A percentile compares a stretch with the other conserved stretches of the same genome.
phyloP scores from a whole-genome alignment of 192 early-diverging fungal genomes.

The Coemansia sp. region DNA sequence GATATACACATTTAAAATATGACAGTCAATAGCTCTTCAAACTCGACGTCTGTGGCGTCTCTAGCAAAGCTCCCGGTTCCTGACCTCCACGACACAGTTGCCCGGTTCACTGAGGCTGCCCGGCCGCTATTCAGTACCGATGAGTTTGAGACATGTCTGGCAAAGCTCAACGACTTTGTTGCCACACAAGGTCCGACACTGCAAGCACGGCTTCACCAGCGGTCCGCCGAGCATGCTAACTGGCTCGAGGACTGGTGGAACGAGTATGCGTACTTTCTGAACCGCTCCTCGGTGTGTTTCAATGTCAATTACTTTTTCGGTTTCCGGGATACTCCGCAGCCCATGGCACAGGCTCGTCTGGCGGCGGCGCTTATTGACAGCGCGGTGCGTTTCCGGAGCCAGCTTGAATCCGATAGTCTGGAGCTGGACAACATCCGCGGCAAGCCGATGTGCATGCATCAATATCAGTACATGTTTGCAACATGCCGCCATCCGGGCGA shows the following conservation, averaged over 20 bases:
- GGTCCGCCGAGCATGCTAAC: conserved; percentile 32
- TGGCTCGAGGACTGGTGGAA: conserved; percentile 60
- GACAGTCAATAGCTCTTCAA: background rate
- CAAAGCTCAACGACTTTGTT: conserved; percentile 54
- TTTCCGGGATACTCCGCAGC: conserved; percentile 45
- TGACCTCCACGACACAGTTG: conserved; percentile 57
- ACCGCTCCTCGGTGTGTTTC: conserved; percentile 55
- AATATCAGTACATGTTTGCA: conserved; percentile 85
- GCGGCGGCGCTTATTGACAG: conserved; percentile 67
- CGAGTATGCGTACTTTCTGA: conserved; percentile 55
- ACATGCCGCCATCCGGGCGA: conserved; percentile 73
- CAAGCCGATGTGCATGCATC: conserved; percentile 74
- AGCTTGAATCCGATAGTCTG: conserved; percentile 61
- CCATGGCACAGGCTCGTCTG: conserved; percentile 44
- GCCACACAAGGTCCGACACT: conserved; percentile 50
- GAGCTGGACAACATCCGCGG: conserved; percentile 70
- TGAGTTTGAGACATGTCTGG: conserved; percentile 54
- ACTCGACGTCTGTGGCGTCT: background rate
- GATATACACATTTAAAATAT: background rate
- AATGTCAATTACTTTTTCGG: conserved; percentile 57
- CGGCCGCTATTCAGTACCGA: conserved; percentile 52
- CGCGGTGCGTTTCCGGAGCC: conserved; percentile 61
- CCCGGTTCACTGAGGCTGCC: conserved; percentile 53
- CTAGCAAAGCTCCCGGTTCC: conserved; percentile 59
- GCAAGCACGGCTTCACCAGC: conserved; percentile 51